Conservation (phyloP, 23 red algal genomes). For the Chondrus crispus region DNA sequence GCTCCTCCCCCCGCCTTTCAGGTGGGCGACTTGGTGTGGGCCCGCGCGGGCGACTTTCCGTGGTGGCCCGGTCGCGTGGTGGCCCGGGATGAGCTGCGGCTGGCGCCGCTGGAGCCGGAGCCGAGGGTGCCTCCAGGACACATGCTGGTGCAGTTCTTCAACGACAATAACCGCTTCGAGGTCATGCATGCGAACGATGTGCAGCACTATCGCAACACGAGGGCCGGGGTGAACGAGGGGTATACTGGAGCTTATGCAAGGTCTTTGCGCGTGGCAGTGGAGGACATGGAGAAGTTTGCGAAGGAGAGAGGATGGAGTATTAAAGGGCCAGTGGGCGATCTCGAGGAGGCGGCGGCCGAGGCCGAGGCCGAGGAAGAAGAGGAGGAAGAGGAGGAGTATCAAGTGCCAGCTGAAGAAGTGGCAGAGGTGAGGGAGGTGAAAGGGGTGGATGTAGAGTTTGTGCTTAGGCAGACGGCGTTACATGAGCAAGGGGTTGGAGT, state of each 20-base stretch:
- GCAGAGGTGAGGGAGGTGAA: background rate
- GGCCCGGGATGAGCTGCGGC: background rate
- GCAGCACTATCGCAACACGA: too few species aligned
- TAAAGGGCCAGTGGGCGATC: too few species aligned
- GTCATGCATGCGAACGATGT: too few species aligned
- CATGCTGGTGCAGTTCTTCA: slow-evolving; percentile 1
- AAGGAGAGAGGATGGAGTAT: too few species aligned
- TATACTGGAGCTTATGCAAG: too few species aligned
- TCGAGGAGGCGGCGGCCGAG: too few species aligned
- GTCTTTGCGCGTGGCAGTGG: too few species aligned
- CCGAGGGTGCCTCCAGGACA: background rate
- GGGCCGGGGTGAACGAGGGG: too few species aligned
- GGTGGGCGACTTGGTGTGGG: background rate
- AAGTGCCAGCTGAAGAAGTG: background rate
- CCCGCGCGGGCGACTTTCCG: background rate
- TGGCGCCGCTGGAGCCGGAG: background rate
- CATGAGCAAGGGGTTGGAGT: too few species aligned
- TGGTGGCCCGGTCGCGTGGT: slow-evolving; percentile 1
- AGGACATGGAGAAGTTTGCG: too few species aligned
- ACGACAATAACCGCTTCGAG: background rate
- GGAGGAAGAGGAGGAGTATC: background rate
- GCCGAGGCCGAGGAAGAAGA: background rate
- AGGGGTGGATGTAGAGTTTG: background rate
- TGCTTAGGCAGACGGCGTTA: too few species aligned
- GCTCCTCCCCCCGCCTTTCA: background rate